These are phyloP conservation scores for Mortierella sp. DNA, from an alignment of 371 early-diverging fungal species.

Conservation along the genomic window DNA sequence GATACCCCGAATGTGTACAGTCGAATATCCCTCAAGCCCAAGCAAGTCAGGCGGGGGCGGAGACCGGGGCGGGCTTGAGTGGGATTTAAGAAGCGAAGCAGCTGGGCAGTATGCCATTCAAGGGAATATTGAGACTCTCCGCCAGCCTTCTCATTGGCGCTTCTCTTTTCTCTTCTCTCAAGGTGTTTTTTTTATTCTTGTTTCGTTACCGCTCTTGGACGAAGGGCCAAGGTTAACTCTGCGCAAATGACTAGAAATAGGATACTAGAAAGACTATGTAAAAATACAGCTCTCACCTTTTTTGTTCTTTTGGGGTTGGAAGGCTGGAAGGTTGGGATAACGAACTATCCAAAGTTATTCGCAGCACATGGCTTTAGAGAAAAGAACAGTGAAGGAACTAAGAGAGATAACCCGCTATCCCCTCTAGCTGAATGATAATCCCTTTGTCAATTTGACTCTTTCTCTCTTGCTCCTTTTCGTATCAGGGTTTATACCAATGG, in stretches of 20 bases:
- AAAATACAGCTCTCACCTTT: background rate
- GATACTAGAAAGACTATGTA: background rate
- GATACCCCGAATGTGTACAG: background rate
- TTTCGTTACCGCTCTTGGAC: background rate
- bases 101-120: background rate
- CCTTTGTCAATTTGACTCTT: background rate
- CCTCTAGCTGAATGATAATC: too few relatives aligned
- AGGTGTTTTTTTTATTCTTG: background rate
- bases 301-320: background rate
- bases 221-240: background rate
- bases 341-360: background rate
- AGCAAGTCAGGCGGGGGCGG: background rate
- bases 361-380: background rate
- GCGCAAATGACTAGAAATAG: background rate
- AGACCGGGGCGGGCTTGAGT: background rate
- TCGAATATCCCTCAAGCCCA: background rate
- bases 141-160: constrained; percentile 1
- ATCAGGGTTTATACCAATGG: background rate
- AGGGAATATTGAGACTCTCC: constrained; percentile 10
- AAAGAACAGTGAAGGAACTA: background rate
- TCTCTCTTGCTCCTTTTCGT: background rate
- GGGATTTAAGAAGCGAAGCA: background rate
- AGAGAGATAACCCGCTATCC: too few relatives aligned
- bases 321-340: too few relatives aligned
- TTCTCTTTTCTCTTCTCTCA: background rate